Evolutionary conservation across 306 rosid species (phyloP).

Genomic region (Senna tora): DNA sequence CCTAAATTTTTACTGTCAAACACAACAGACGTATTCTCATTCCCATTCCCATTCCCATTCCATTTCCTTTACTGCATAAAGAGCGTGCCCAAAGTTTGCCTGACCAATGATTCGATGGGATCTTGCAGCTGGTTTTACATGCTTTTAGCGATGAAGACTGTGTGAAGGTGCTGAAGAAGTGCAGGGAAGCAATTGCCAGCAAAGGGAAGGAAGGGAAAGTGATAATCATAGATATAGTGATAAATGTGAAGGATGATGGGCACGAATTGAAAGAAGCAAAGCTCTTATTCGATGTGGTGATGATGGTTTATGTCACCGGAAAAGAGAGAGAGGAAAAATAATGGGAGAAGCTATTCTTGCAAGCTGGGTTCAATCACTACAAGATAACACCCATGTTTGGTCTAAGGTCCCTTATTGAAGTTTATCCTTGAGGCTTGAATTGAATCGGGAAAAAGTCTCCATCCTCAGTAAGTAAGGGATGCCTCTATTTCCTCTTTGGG

Average conservation of each 20-base stretch:
- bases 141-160: conserved; percentile 14
- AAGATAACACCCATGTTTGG: conserved; percentile 38
- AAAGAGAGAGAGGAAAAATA: conserved; percentile 14
- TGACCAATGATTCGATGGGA: conserved; percentile 3
- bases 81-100: too few species aligned
- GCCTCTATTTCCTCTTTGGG: background rate
- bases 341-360: conserved; percentile 34
- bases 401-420: conserved; percentile 50
- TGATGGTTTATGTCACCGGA: background rate
- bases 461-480: background rate
- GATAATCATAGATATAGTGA: conserved; percentile 14
- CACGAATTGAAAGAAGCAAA: conserved; percentile 35
- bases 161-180: background rate
- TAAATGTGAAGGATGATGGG: conserved; percentile 1
- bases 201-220: conserved; percentile 8
- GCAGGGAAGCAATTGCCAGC: conserved; percentile 6
- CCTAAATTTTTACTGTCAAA: too few species aligned
- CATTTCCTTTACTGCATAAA: too few species aligned
- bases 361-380: conserved; percentile 48
- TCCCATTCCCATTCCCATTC: too few species aligned
- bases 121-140: conserved; percentile 49
- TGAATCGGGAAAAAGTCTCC: background rate
- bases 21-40: too few species aligned
- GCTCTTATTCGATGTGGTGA: conserved; percentile 43
- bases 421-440: conserved; percentile 44